Evolutionary conservation across 1,284 basidiomycete species (phyloP).

Genomic region (Tilletia horrida): DNA sequence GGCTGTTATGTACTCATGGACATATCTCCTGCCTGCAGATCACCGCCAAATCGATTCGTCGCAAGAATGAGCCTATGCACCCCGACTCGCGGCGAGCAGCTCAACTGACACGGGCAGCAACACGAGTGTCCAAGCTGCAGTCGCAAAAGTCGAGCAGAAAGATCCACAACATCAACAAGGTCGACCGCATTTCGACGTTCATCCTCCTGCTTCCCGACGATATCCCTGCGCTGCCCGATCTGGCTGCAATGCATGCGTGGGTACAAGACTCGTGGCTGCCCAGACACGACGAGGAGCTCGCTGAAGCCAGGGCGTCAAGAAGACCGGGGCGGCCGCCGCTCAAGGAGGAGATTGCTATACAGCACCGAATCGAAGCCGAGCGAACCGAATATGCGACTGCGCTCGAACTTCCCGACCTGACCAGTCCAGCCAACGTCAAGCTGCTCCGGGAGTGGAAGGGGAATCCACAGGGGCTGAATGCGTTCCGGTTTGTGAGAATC

Average conservation of each 20-base stretch:
- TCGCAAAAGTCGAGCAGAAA: slow-evolving; percentile 18
- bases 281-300: slow-evolving; percentile 44
- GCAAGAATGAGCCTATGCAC: slow-evolving; percentile 49
- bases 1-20: too few species aligned
- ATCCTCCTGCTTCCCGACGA: slow-evolving; percentile 47
- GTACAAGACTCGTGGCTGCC: slow-evolving; percentile 39
- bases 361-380: slow-evolving; percentile 36
- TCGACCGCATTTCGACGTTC: slow-evolving; percentile 48
- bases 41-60: slow-evolving; percentile 48
- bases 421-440: slow-evolving; percentile 40
- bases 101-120: slow-evolving; percentile 43
- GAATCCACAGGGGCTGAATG: slow-evolving; percentile 44
- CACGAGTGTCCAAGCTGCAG: slow-evolving; percentile 38
- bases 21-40: slow-evolving; percentile 34
- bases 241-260: slow-evolving; percentile 43
- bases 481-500: slow-evolving; percentile 50
- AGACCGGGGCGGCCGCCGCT: slow-evolving; percentile 43
- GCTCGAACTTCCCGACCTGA: slow-evolving; percentile 49
- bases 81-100: slow-evolving; percentile 48
- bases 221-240: slow-evolving; percentile 38
- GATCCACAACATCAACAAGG: slow-evolving; percentile 21
- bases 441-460: slow-evolving; percentile 50
- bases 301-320: slow-evolving; percentile 31
- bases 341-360: slow-evolving; percentile 43
- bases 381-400: slow-evolving; percentile 44